Conservation (phyloP, 1,284 basidiomycete genomes). For the Mycosarcoma maydis region DNA sequence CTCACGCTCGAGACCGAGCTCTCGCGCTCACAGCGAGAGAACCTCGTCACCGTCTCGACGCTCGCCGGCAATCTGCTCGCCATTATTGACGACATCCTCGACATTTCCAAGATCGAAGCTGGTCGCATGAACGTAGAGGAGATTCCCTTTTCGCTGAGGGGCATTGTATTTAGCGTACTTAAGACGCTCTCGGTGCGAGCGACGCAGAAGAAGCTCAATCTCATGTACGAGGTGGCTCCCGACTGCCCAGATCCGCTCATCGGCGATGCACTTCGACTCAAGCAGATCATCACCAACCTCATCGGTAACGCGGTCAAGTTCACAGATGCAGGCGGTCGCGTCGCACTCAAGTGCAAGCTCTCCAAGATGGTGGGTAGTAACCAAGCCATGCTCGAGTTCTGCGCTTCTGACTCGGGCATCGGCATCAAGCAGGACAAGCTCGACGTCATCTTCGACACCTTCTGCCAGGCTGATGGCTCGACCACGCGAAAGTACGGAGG, state of each 20-base stretch:
- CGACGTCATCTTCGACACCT: constrained; percentile 98
- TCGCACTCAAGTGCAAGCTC: constrained; percentile 86
- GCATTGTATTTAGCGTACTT: constrained; percentile 95
- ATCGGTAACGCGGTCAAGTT: constrained; percentile 72
- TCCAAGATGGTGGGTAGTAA: constrained; percentile 75
- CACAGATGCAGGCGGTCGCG: constrained; percentile 85
- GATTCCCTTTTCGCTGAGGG: constrained; percentile 95
- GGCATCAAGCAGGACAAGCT: constrained; percentile 99
- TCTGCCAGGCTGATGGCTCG: constrained; percentile 92
- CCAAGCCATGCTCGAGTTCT: constrained; percentile 90
- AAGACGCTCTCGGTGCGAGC: constrained; percentile 98
- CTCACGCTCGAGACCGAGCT: constrained; percentile 92
- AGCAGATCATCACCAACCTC: constrained; percentile 66
- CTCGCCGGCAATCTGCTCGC: constrained; percentile 90
- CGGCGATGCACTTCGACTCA: constrained; percentile 86
- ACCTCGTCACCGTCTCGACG: constrained; percentile 92
- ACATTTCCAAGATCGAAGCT: constrained; percentile 75
- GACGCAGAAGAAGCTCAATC: constrained; percentile 94
- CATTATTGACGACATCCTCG: constrained; percentile 76
- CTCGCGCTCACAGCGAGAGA: constrained; percentile 89
- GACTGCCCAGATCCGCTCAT: constrained; percentile 97
- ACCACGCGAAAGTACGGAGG: constrained; percentile 86
- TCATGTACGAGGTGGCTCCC: constrained; percentile 95
- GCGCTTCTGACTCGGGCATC: constrained; percentile 96
- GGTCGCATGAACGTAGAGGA: constrained; percentile 99